Evolutionary conservation across 2,329 filamentous ascomycete genomes (phyloP).

Genomic region (Tolypocladium tropicale): DNA sequence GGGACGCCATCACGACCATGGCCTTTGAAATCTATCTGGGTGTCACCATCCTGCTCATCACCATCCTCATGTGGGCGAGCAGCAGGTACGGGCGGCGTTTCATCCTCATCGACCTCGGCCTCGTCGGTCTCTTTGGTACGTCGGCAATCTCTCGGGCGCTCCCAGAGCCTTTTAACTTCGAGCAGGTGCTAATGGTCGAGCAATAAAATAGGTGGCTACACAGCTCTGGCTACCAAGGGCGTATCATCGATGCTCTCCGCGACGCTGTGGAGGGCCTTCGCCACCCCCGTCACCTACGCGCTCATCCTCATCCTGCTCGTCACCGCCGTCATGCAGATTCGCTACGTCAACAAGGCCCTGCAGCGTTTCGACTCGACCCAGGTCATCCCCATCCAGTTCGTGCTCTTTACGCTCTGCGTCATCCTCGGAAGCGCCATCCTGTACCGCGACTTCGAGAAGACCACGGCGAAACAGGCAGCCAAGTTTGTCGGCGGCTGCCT

Average conservation of each 20-base stretch:
- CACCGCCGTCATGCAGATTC: conserved; percentile 93
- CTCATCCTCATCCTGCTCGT: conserved; percentile 68
- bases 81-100: conserved; percentile 73
- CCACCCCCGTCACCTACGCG: conserved; percentile 84
- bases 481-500: conserved; percentile 89
- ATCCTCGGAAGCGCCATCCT: conserved; percentile 89
- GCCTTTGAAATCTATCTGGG: conserved; percentile 87
- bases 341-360: conserved; percentile 80
- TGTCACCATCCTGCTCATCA: conserved; percentile 64
- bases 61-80: conserved; percentile 71
- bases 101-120: conserved; percentile 83
- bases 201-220: conserved; percentile 75
- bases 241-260: conserved; percentile 91
- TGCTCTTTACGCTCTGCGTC: conserved; percentile 90
- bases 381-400: conserved; percentile 96
- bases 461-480: conserved; percentile 57
- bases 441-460: conserved; percentile 89
- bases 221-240: conserved; percentile 92
- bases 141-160: conserved; percentile 8
- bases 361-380: conserved; percentile 95
- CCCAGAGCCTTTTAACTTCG: not conserved
- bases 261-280: conserved; percentile 77
- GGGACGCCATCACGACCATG: conserved; percentile 75
- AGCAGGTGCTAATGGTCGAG: not conserved
- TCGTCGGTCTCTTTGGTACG: conserved; percentile 87